These are phyloP conservation scores for Blechomonas ayalai DNA, from an alignment of 208 protist species.

Conservation along the genomic window DNA sequence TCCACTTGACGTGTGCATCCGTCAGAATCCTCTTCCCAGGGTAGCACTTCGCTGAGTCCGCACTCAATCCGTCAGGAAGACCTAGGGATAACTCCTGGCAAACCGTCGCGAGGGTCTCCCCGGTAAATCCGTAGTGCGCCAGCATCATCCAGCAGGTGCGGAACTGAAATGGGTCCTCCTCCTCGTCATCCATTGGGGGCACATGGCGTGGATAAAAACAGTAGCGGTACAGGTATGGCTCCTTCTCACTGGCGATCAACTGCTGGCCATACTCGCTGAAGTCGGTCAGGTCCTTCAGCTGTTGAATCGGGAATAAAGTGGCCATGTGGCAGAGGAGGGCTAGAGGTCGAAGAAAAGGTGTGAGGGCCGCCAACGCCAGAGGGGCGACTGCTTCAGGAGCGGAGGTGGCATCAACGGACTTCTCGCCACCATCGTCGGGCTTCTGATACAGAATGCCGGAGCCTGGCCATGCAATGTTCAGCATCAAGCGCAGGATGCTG, in stretches of 20 bases:
- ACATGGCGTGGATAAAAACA: slow-evolving; percentile 6
- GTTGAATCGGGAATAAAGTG: slow-evolving; percentile 52
- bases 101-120: slow-evolving; percentile 25
- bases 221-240: slow-evolving; percentile 13
- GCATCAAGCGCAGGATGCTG: slow-evolving; percentile 41
- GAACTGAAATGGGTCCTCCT: slow-evolving; percentile 31
- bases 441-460: slow-evolving; percentile 65
- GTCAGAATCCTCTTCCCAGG: slow-evolving; percentile 13
- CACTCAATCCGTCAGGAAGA: neutral
- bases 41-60: neutral
- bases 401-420: slow-evolving; percentile 10
- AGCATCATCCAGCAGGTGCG: slow-evolving; percentile 77
- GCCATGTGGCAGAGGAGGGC: slow-evolving; percentile 49
- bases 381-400: slow-evolving; percentile 10
- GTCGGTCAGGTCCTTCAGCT: slow-evolving; percentile 33
- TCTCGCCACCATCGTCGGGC: slow-evolving; percentile 6
- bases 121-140: slow-evolving; percentile 66
- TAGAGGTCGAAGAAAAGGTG: slow-evolving; percentile 50
- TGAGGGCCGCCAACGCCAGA: slow-evolving; percentile 32
- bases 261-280: slow-evolving; percentile 35
- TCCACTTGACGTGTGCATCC: slow-evolving; percentile 24
- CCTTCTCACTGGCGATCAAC: slow-evolving; percentile 28
- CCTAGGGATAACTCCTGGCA: too few relatives aligned
- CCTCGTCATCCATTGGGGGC: slow-evolving; percentile 11
- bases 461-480: slow-evolving; percentile 72